Base-by-base conservation (phyloP, 2,329 filamentous ascomycete species). In the Tolypocladium guangdongense region DNA sequence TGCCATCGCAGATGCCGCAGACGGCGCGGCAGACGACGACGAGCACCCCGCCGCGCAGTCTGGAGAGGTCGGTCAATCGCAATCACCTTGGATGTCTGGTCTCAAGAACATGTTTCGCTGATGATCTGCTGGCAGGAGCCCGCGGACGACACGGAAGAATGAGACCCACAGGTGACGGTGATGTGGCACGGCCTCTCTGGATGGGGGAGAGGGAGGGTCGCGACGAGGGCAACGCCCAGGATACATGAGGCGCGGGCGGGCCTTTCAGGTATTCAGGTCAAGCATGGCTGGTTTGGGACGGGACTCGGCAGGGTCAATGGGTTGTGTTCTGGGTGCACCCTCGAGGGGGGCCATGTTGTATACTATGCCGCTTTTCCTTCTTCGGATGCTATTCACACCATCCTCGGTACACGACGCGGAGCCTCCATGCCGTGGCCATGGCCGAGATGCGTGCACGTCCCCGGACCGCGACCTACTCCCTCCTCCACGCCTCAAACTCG, bases 401-500 rank as follows among this genome's bases (percentile, higher is more conserved):
- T 4, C 14, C 43, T 12, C 41, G 24, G 24, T n/a, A 18, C 24
- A 7, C 1, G 41, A 11, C 8, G n/a, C 41, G 11, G 5, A 14
- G 38, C 2, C 38, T 24, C 12, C 11, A 24, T 0, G 38, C 18
- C 18, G 7, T 22, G 38, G 11, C 24, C 7, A n/a, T n/a, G 12
- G 22, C 43, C 4, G 10, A 18, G 10, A 16, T 2, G 10, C 10
- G 3, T 30, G 24, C 10, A 45, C 8, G 16, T 12, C 24, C 7
- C 41, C 18, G 16, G 24, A 4, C 7, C 7, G 22, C 8, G 24
- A 3, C 3, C 18, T 73, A 89, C 63, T 84, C 73, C 60, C 63
- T 77, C 69, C 79, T 89, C 90, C 90, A 96, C 55, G 71, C 73
- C 60, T 86, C 78, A 66, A 89, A 90, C 70, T 96, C 90, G 30